phyloP scores from a whole-genome alignment of 306 rosid species.

The Cicer cuneatum region DNA sequence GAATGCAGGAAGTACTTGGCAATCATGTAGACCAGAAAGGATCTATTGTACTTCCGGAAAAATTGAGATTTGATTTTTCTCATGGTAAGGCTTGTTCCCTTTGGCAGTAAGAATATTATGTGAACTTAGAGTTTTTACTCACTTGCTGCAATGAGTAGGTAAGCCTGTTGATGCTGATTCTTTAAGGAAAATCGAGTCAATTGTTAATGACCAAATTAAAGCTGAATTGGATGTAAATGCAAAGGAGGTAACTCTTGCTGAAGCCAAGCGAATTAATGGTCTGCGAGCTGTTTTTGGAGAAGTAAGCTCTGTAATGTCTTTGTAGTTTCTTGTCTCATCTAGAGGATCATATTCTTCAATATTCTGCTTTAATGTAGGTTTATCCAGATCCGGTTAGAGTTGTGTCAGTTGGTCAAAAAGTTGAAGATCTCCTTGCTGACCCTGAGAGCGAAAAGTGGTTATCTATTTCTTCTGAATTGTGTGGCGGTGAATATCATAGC shows the following conservation, averaged over 20 bases:
- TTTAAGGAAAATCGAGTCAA: constrained; percentile 81
- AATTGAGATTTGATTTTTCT: constrained; percentile 94
- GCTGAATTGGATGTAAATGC: constrained; percentile 79
- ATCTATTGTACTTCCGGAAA: constrained; percentile 97
- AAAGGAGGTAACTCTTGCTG: constrained; percentile 75
- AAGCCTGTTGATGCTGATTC: constrained; percentile 82
- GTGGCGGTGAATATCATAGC: constrained; percentile 71
- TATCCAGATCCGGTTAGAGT: constrained; percentile 99
- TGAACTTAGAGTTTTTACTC: constrained; percentile 16
- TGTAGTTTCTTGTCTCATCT: constrained; percentile 38
- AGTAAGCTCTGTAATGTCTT: constrained; percentile 56
- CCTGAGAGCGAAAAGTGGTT: constrained; percentile 77
- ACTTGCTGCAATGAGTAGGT: constrained; percentile 61
- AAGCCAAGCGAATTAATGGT: constrained; percentile 81
- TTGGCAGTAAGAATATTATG: constrained; percentile 24
- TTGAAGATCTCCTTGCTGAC: constrained; percentile 85
- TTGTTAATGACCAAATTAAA: constrained; percentile 85
- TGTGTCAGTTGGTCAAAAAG: constrained; percentile 78
- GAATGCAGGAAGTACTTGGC: constrained; percentile 90
- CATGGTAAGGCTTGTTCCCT: constrained; percentile 68
- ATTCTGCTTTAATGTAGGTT: constrained; percentile 61
- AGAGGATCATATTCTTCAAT: constrained; percentile 22
- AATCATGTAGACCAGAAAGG: constrained; percentile 93
- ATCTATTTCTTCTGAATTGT: constrained; percentile 83
- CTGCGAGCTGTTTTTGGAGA: constrained; percentile 99